Conservation (phyloP, 768 basidiomycete genomes). For the Boletus rufocinnamomeus region DNA sequence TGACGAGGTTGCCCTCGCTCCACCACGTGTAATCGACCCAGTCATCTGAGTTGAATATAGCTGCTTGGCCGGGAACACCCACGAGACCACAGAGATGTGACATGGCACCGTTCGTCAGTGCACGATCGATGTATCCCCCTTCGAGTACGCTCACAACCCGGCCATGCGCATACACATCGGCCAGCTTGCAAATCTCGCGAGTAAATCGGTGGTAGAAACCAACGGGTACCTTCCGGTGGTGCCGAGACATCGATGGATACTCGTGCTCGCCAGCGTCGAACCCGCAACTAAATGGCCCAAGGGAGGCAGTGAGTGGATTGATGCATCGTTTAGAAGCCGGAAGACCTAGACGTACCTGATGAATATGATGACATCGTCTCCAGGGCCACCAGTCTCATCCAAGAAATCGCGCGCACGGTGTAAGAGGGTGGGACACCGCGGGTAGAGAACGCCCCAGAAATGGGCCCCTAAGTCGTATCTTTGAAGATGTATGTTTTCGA, state of each 20-base stretch:
- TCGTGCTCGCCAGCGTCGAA: conserved; percentile 97
- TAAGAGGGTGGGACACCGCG: too few relatives aligned
- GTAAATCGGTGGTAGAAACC: conserved; percentile 87
- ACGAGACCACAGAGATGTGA: conserved; percentile 76
- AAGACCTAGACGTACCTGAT: too few relatives aligned
- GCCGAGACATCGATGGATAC: conserved; percentile 86
- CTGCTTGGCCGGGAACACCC: conserved; percentile 3
- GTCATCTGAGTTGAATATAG: not conserved
- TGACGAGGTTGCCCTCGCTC: conserved; percentile 56
- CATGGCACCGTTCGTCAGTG: conserved; percentile 80
- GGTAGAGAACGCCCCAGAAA: too few relatives aligned
- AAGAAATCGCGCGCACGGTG: too few relatives aligned
- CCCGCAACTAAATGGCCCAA: conserved; percentile 61
- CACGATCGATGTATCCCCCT: conserved; percentile 92
- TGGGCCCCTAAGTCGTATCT: too few relatives aligned
- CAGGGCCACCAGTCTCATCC: too few relatives aligned
- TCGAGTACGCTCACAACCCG: conserved; percentile 87
- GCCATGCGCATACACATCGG: conserved; percentile 63
- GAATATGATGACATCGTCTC: too few relatives aligned
- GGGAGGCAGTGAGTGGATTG: too few relatives aligned
- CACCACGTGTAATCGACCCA: conserved; percentile 61
- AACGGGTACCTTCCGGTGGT: conserved; percentile 84
- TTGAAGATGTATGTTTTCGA: too few relatives aligned
- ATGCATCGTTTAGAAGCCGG: too few relatives aligned
- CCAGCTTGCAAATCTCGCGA: conserved; percentile 64